Evolutionary conservation across 495 filamentous ascomycete species (phyloP).

Genomic region (Sordaria brevicollis): DNA sequence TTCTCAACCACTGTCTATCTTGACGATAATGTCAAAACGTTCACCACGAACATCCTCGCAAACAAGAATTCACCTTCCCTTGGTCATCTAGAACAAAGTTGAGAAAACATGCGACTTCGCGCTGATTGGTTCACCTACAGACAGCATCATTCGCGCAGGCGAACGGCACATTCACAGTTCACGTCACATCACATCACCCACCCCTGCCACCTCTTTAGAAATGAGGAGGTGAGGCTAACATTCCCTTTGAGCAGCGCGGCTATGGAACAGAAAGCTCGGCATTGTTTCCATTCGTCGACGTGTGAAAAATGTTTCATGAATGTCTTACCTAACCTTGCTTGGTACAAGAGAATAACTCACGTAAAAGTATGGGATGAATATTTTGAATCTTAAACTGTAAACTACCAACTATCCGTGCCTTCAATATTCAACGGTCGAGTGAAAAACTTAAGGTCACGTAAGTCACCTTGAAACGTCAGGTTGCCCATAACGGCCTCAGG

Average conservation of each 20-base stretch:
- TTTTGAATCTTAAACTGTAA: too few relatives aligned
- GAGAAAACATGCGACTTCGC: too few relatives aligned
- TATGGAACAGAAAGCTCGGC: background rate
- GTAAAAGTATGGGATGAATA: too few relatives aligned
- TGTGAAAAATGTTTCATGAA: background rate
- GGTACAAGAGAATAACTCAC: background rate
- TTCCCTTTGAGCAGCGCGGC: background rate
- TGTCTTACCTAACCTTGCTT: background rate
- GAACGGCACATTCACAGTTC: background rate
- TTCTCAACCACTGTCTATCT: background rate
- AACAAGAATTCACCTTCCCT: background rate
- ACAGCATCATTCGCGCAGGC: background rate
- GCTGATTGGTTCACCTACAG: background rate
- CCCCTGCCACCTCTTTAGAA: background rate
- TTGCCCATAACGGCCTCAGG: too few relatives aligned
- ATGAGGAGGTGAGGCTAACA: background rate
- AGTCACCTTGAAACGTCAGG: too few relatives aligned
- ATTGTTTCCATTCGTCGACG: background rate
- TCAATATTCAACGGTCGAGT: too few relatives aligned
- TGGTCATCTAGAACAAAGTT: background rate
- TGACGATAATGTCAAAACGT: too few relatives aligned
- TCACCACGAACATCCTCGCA: background rate
- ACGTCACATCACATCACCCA: background rate
- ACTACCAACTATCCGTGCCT: too few relatives aligned
- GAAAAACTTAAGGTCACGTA: too few relatives aligned